Percentiles rank a stretch among this genome's conserved stretches.
Evolutionary conservation across 1,139 yeast genomes (phyloP).

Genomic region (Candida frijolesensis): DNA sequence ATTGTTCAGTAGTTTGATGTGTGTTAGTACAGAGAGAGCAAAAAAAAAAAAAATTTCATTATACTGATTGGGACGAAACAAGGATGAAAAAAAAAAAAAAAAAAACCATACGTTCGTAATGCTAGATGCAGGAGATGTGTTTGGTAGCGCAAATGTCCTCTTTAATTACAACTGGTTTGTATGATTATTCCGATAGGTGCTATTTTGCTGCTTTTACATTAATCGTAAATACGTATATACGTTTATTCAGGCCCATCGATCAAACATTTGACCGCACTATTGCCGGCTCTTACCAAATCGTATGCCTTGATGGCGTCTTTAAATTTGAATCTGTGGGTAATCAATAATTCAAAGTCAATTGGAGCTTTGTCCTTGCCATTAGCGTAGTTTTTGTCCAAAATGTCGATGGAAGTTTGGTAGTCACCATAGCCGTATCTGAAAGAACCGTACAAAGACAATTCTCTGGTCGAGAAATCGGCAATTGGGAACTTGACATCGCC

Average conservation of each 20-base stretch:
- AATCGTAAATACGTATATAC: neutral
- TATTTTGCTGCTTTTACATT: neutral
- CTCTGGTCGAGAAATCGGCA: constrained; percentile 69
- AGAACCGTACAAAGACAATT: constrained; percentile 69
- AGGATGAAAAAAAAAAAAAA: constrained; percentile 5
- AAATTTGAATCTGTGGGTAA: constrained; percentile 77
- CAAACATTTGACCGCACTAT: constrained; percentile 47
- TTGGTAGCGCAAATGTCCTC: neutral
- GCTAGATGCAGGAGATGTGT: neutral
- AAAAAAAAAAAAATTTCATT: constrained; percentile 5
- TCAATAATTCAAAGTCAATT: constrained; percentile 54
- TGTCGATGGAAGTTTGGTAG: constrained; percentile 71
- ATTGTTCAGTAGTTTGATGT: neutral
- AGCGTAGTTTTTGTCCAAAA: constrained; percentile 60
- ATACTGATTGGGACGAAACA: constrained; percentile 2
- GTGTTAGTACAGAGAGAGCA: neutral
- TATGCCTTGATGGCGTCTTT: constrained; percentile 82
- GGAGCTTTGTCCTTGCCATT: constrained; percentile 55
- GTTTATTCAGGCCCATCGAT: constrained; percentile 44
- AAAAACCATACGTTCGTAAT: neutral
- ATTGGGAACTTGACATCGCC: constrained; percentile 73
- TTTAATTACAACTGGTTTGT: too few relatives aligned
- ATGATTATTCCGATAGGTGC: too few relatives aligned
- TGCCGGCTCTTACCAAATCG: constrained; percentile 58
- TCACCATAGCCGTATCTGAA: constrained; percentile 84